Conservation (phyloP, 2,329 filamentous ascomycete species). For the Aureobasidium sp. region DNA sequence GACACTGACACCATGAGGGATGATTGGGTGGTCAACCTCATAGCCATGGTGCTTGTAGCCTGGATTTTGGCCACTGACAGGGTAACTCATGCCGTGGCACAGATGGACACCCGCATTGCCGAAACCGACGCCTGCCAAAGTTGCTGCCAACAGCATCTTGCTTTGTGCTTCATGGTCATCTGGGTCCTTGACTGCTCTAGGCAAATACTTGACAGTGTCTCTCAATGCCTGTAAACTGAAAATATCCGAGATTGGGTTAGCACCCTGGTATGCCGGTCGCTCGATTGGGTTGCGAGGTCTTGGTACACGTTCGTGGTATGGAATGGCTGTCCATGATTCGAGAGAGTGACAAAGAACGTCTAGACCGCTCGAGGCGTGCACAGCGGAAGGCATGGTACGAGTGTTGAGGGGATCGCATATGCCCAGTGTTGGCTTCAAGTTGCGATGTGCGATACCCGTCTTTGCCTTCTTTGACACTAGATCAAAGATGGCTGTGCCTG, state of each 20-base stretch:
- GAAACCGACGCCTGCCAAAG: slow-evolving; percentile 89
- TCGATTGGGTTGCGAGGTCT: slow-evolving; percentile 83
- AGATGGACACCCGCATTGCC: slow-evolving; percentile 95
- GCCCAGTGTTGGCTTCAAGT: slow-evolving; percentile 88
- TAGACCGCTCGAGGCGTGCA: slow-evolving; percentile 83
- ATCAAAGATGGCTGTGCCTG: slow-evolving; percentile 96
- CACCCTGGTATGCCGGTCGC: slow-evolving; percentile 89
- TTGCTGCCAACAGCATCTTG: slow-evolving; percentile 92
- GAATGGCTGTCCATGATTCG: slow-evolving; percentile 96
- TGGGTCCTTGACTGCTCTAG: slow-evolving; percentile 75
- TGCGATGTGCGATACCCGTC: slow-evolving; percentile 90
- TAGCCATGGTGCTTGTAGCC: slow-evolving; percentile 88
- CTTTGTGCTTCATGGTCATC: slow-evolving; percentile 89
- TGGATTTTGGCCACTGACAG: slow-evolving; percentile 90
- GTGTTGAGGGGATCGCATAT: slow-evolving; percentile 86
- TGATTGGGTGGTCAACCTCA: slow-evolving; percentile 64
- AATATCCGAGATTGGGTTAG: slow-evolving; percentile 95
- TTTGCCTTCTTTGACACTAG: slow-evolving; percentile 83
- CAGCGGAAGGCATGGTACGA: slow-evolving; percentile 86
- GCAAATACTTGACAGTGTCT: slow-evolving; percentile 84
- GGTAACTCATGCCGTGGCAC: slow-evolving; percentile 91
- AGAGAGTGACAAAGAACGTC: slow-evolving; percentile 93
- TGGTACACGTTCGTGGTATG: slow-evolving; percentile 77
- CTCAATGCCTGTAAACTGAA: slow-evolving; percentile 83
- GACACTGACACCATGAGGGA: slow-evolving; percentile 92